Evolutionary conservation across 2,329 filamentous ascomycete genomes (phyloP).

Genomic region (Alternaria brassicae): DNA sequence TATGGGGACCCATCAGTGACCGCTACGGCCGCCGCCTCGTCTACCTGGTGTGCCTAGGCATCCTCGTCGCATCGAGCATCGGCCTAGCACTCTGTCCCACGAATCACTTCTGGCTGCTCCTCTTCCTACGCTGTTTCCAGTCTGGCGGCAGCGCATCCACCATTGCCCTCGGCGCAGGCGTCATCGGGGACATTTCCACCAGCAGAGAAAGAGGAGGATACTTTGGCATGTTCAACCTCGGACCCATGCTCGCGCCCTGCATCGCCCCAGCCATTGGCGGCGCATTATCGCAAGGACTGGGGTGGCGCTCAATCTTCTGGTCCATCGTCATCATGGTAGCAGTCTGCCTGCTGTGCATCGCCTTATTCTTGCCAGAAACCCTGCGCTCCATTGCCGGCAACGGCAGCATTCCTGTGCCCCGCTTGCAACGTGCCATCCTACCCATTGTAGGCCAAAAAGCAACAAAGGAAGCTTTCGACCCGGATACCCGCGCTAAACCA

Average conservation of each 20-base stretch:
- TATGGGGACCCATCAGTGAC: constrained; percentile 61
- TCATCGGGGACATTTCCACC: constrained; percentile 75
- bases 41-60: constrained; percentile 53
- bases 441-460: constrained; percentile 35
- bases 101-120: constrained; percentile 40
- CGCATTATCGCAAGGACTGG: constrained; percentile 42
- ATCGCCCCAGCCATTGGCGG: constrained; percentile 46
- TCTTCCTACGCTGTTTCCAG: constrained; percentile 48
- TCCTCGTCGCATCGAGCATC: constrained; percentile 44
- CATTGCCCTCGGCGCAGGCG: constrained; percentile 68
- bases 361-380: constrained; percentile 53
- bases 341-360: constrained; percentile 42
- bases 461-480: constrained; percentile 10
- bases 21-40: constrained; percentile 59
- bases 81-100: constrained; percentile 47
- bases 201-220: constrained; percentile 75
- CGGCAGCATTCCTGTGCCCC: constrained; percentile 35
- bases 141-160: constrained; percentile 51
- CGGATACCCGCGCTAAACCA: constrained; percentile 20
- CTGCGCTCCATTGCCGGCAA: constrained; percentile 53
- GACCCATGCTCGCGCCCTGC: constrained; percentile 50
- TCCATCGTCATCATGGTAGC: constrained; percentile 51
- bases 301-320: constrained; percentile 51
- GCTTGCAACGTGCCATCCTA: constrained; percentile 29
- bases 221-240: constrained; percentile 68